These are phyloP conservation scores for Hyphopichia fennica DNA, from an alignment of 1,139 yeast genomes.

Conservation along the genomic window DNA sequence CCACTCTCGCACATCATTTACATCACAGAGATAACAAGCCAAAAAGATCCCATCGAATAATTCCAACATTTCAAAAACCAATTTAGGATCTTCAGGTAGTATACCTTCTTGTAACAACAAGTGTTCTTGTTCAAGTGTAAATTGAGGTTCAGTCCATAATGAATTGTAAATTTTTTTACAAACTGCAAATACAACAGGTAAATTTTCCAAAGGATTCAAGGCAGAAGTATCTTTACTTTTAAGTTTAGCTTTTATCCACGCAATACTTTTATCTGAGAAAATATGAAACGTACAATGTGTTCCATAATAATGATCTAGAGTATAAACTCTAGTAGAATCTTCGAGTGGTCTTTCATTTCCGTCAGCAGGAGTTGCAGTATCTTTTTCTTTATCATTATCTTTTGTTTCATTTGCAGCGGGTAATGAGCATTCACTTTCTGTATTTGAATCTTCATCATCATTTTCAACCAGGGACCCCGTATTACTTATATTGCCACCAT, in stretches of 20 bases:
- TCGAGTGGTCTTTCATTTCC: neutral
- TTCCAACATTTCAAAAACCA: conserved; percentile 1
- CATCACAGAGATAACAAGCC: conserved; percentile 10
- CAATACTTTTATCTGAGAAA: conserved; percentile 5
- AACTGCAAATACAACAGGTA: conserved; percentile 2
- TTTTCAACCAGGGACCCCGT: neutral
- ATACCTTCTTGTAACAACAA: neutral
- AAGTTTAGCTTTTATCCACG: conserved; percentile 6
- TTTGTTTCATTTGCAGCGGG: neutral
- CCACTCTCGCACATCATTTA: conserved; percentile 11
- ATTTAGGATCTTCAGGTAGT: neutral
- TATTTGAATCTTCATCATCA: neutral
- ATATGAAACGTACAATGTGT: conserved; percentile 4
- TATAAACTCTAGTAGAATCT: neutral
- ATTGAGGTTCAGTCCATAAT: conserved; percentile 6
- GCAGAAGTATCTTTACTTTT: neutral
- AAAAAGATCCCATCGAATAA: conserved; percentile 3
- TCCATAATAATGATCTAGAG: conserved; percentile 3
- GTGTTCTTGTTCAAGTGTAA: neutral
- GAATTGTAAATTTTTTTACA: conserved; percentile 5
- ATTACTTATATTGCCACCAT: neutral
- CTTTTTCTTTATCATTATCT: neutral
- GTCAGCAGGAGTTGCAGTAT: neutral
- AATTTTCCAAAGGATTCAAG: conserved; percentile 2
- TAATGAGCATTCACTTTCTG: neutral